Evolutionary conservation across 2,329 filamentous ascomycete species (phyloP).

Genomic region (Verticillium isaacii): DNA sequence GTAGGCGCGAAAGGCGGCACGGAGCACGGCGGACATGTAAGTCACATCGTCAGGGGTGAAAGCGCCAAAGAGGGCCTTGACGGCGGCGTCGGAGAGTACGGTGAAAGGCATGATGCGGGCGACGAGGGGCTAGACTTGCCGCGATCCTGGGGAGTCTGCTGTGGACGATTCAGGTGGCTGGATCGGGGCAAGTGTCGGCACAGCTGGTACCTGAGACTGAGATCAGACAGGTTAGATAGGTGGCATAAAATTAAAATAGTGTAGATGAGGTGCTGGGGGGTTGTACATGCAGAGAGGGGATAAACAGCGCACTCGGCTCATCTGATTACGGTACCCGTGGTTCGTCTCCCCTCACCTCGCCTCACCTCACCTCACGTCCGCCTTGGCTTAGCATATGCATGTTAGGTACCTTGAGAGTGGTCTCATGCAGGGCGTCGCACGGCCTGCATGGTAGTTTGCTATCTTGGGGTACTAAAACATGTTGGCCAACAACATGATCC

Average conservation of each 20-base stretch:
- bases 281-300: not conserved
- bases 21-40: slow-evolving; percentile 51
- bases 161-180: not conserved
- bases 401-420: not conserved
- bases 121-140: not conserved
- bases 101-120: slow-evolving; percentile 47
- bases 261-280: no score
- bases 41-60: slow-evolving; percentile 48
- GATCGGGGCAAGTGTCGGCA: not conserved
- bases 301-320: not conserved
- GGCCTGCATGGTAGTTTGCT: not conserved
- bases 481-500: not conserved
- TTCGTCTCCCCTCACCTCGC: no score
- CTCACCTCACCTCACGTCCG: no score
- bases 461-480: not conserved
- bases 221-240: not conserved
- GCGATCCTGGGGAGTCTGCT: not conserved
- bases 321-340: no score
- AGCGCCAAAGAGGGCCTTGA: slow-evolving; percentile 47
- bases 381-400: no score
- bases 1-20: slow-evolving; percentile 59
- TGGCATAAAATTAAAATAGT: no score
- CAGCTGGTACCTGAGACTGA: not conserved
- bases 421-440: not conserved
- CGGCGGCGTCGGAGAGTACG: slow-evolving; percentile 54